Evolutionary conservation across 306 rosid genomes (phyloP).

Genomic region (Prinsepia uniflora): DNA sequence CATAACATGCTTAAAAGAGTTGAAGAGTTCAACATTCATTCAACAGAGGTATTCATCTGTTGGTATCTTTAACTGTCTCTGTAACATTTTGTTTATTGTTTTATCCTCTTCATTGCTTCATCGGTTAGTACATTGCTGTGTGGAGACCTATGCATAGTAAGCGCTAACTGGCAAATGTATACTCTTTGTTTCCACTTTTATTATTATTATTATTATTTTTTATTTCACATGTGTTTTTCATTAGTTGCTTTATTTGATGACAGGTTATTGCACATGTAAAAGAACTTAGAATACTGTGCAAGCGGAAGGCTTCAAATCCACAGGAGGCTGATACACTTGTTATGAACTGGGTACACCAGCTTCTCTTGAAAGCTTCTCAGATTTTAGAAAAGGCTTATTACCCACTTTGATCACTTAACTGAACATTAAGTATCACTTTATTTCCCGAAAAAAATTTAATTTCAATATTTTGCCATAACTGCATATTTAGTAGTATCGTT

Average conservation of each 20-base stretch:
- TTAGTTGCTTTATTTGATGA: slow-evolving; percentile 25
- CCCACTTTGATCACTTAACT: too few relatives aligned
- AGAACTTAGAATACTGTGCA: slow-evolving; percentile 78
- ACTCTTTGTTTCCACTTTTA: neutral
- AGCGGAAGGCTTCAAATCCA: slow-evolving; percentile 56
- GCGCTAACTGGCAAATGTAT: neutral
- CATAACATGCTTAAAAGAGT: slow-evolving; percentile 67
- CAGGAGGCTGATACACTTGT: slow-evolving; percentile 54
- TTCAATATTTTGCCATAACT: too few relatives aligned
- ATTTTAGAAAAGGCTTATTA: slow-evolving; percentile 64
- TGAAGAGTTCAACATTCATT: slow-evolving; percentile 77
- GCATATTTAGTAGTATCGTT: too few relatives aligned
- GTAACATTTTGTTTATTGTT: too few relatives aligned
- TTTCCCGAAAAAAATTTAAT: too few relatives aligned
- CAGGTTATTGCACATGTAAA: slow-evolving; percentile 92
- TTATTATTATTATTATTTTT: too few relatives aligned
- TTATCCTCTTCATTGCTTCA: slow-evolving; percentile 1
- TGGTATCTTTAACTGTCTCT: neutral
- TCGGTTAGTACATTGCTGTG: slow-evolving; percentile 7
- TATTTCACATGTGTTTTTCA: neutral
- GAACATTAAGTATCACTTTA: too few relatives aligned
- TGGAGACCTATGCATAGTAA: neutral
- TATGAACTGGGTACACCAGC: slow-evolving; percentile 56
- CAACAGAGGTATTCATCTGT: slow-evolving; percentile 65
- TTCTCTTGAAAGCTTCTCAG: slow-evolving; percentile 48